Percentiles rank a stretch among this genome's conserved stretches.
Conservation (phyloP, 352 stramenopile genomes). For the Globisporangium yorkense region DNA sequence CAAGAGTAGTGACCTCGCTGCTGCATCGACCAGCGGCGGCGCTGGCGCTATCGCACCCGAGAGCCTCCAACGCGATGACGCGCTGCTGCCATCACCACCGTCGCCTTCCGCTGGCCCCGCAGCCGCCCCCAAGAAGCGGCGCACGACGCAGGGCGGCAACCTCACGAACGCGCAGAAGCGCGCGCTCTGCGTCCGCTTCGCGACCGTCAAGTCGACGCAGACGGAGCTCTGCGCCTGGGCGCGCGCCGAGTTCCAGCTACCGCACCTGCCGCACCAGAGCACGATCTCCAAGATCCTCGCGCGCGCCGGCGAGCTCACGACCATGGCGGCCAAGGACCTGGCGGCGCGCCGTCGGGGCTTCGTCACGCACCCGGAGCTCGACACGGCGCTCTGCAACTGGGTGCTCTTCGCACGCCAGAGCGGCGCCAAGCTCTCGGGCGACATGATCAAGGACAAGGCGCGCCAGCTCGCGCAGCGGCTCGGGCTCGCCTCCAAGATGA, state of each 20-base stretch:
- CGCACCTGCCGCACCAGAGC: constrained; percentile 47
- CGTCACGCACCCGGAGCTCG: constrained; percentile 48
- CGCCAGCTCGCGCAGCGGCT: constrained; percentile 31
- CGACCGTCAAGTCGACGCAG: constrained; percentile 53
- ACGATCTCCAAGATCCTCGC: constrained; percentile 65
- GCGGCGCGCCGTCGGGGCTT: constrained; percentile 29
- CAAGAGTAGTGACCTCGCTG: neutral
- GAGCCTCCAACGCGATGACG: neutral
- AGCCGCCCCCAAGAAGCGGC: constrained; percentile 24
- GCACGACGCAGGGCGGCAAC: constrained; percentile 47
- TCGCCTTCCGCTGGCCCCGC: neutral
- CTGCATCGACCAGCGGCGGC: too few species aligned
- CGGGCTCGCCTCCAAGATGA: constrained; percentile 42
- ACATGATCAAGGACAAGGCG: constrained; percentile 59
- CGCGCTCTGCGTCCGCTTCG: constrained; percentile 51
- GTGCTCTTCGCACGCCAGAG: constrained; percentile 41
- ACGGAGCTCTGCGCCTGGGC: constrained; percentile 57
- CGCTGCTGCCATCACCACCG: neutral
- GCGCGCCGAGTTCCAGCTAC: constrained; percentile 50
- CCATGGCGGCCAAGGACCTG: constrained; percentile 41
- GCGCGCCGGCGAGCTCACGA: constrained; percentile 34
- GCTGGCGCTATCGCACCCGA: too few species aligned
- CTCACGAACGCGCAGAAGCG: constrained; percentile 59
- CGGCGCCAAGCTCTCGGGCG: constrained; percentile 43
- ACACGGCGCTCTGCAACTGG: constrained; percentile 60